A percentile compares a stretch with the other conserved stretches of the same genome.
phyloP scores from a whole-genome alignment of 176 grass and related monocot species.

The Bonia amplexicaulis region DNA sequence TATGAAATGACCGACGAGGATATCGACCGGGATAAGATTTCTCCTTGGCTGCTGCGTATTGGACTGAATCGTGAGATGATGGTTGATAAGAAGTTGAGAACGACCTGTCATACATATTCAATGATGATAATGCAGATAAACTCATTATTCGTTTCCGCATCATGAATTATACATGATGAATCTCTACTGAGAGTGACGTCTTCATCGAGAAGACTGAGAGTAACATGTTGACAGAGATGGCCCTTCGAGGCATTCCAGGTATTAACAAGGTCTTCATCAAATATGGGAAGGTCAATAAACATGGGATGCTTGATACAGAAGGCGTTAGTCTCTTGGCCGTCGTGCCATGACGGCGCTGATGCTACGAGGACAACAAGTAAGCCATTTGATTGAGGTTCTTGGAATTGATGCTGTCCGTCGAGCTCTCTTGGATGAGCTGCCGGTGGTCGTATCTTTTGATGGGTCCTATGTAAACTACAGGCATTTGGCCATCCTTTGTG shows the following conservation, averaged over 20 bases:
- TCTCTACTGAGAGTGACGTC: slow-evolving; percentile 84
- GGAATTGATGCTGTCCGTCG: slow-evolving; percentile 93
- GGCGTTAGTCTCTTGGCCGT: slow-evolving; percentile 94
- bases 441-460: slow-evolving; percentile 97
- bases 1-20: slow-evolving; percentile 99
- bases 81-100: slow-evolving; percentile 99
- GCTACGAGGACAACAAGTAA: slow-evolving; percentile 94
- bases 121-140: slow-evolving; percentile 99
- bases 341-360: slow-evolving; percentile 94
- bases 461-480: slow-evolving; percentile 97
- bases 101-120: slow-evolving; percentile 95
- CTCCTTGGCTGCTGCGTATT: slow-evolving; percentile 90
- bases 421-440: slow-evolving; percentile 76
- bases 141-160: slow-evolving; percentile 97
- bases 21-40: slow-evolving; percentile 88
- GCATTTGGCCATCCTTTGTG: slow-evolving; percentile 95
- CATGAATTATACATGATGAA: slow-evolving; percentile 92
- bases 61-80: slow-evolving; percentile 99
- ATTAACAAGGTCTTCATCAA: slow-evolving; percentile 99
- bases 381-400: slow-evolving; percentile 90
- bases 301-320: slow-evolving; percentile 97
- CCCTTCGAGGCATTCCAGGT: slow-evolving; percentile 92
- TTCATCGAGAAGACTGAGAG: slow-evolving; percentile 90
- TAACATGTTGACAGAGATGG: slow-evolving; percentile 99
- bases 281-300: slow-evolving; percentile 67